phyloP scores from a whole-genome alignment of 2,329 filamentous ascomycete genomes.

The Blastomyces silverae region DNA sequence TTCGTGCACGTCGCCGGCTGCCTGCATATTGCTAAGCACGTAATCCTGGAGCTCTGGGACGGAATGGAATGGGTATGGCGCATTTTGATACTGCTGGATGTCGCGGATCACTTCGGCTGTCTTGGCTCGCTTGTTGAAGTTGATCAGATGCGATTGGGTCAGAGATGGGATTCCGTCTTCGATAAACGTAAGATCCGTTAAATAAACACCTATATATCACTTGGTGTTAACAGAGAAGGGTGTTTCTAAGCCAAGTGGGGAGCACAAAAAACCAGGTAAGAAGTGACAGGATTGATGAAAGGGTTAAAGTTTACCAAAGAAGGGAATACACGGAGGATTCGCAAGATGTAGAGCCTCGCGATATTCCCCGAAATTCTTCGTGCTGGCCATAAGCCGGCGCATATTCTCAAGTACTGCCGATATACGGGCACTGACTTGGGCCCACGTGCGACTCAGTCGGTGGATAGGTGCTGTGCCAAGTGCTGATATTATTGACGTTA shows the following conservation, averaged over 20 bases:
- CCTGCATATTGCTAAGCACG: conserved; percentile 92
- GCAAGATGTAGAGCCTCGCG: conserved; percentile 85
- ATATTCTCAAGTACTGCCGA: conserved; percentile 76
- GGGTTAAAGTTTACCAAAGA: conserved; percentile 64
- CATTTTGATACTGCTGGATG: conserved; percentile 97
- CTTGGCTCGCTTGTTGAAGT: conserved; percentile 97
- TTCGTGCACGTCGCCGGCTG: conserved; percentile 91
- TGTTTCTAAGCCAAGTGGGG: not conserved
- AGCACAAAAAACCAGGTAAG: not conserved
- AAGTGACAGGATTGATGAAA: not conserved
- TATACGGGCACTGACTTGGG: conserved; percentile 80
- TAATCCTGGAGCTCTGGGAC: conserved; percentile 94
- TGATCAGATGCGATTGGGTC: conserved; percentile 94
- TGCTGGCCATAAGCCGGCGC: conserved; percentile 91
- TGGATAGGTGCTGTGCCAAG: conserved; percentile 91
- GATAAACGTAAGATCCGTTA: conserved; percentile 96
- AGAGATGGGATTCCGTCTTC: conserved; percentile 96
- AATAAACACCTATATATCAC: conserved; percentile 66
- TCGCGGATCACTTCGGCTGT: conserved; percentile 97
- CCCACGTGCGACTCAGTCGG: conserved; percentile 88
- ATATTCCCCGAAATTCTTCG: conserved; percentile 97
- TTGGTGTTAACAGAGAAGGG: conserved; percentile 19
- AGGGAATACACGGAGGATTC: conserved; percentile 95
- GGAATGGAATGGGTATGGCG: conserved; percentile 84
- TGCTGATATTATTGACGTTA: conserved; percentile 96